Conservation (phyloP, 2,329 filamentous ascomycete species). For the Venturia effusa region DNA sequence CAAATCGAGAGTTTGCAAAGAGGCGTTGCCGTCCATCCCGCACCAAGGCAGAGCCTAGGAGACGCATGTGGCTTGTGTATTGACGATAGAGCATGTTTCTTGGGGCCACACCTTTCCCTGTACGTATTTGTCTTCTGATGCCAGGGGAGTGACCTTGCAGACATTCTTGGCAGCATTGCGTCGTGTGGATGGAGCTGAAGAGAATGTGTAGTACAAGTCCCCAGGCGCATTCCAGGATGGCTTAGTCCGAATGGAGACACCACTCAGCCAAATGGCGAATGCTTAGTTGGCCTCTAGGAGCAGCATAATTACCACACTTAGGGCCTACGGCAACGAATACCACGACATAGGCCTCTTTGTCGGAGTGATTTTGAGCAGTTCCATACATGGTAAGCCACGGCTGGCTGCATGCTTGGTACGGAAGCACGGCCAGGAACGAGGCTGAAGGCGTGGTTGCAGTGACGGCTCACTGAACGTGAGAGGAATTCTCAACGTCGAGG, state of each 20-base stretch:
- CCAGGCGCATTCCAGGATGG: conserved; percentile 8
- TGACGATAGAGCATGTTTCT: neutral
- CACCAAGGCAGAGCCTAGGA: neutral
- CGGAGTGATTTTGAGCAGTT: neutral
- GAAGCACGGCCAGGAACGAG: conserved; percentile 2
- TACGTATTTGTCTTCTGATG: neutral
- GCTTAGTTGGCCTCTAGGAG: neutral
- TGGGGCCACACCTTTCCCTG: neutral
- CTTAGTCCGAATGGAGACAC: conserved; percentile 3
- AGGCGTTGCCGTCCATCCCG: neutral
- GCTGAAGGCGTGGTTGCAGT: neutral
- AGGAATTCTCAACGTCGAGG: neutral
- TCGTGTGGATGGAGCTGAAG: conserved; percentile 4
- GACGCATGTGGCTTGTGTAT: neutral
- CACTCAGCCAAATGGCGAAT: conserved; percentile 1
- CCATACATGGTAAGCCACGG: neutral
- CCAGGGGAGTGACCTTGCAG: neutral
- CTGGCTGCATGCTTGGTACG: conserved; percentile 3
- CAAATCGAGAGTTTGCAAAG: conserved; percentile 1
- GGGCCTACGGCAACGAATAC: neutral
- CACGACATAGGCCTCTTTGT: neutral
- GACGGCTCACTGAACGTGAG: neutral
- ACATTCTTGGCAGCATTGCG: conserved; percentile 3
- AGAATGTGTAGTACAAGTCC: neutral
- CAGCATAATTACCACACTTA: neutral